Evolutionary conservation across 169 alveolate genomes (phyloP).

Genomic region (Besnoitia besnoiti): DNA sequence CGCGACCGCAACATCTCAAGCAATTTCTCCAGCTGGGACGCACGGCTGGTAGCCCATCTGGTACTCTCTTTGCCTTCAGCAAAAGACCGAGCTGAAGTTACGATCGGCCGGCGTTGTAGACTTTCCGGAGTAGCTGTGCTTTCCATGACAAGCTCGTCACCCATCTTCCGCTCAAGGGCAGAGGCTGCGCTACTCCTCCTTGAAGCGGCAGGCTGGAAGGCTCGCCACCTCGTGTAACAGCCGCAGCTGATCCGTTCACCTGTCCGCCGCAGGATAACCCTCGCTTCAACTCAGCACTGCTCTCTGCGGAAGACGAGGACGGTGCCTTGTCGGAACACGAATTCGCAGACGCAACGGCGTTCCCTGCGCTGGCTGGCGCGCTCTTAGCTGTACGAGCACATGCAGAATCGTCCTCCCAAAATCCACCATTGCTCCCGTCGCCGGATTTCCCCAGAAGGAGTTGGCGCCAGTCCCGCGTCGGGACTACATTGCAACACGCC

Average conservation of each 20-base stretch:
- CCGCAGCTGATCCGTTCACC: background rate
- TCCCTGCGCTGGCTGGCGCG: background rate
- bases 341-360: background rate
- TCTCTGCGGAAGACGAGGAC: background rate
- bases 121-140: constrained; percentile 18
- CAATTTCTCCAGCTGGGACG: no score
- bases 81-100: background rate
- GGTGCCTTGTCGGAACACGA: background rate
- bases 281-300: background rate
- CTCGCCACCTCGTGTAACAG: background rate
- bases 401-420: background rate
- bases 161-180: constrained; percentile 13
- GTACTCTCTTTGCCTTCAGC: no score
- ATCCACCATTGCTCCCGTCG: background rate
- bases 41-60: no score
- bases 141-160: constrained; percentile 34
- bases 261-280: background rate
- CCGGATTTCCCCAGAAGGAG: background rate
- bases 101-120: constrained; percentile 23
- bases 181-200: background rate
- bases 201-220: background rate
- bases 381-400: background rate
- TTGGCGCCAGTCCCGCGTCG: constrained; percentile 19
- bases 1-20: no score
- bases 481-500: constrained; percentile 35